Base-by-base conservation (phyloP, 106 monocot species). In the Apostasia ramifera region DNA sequence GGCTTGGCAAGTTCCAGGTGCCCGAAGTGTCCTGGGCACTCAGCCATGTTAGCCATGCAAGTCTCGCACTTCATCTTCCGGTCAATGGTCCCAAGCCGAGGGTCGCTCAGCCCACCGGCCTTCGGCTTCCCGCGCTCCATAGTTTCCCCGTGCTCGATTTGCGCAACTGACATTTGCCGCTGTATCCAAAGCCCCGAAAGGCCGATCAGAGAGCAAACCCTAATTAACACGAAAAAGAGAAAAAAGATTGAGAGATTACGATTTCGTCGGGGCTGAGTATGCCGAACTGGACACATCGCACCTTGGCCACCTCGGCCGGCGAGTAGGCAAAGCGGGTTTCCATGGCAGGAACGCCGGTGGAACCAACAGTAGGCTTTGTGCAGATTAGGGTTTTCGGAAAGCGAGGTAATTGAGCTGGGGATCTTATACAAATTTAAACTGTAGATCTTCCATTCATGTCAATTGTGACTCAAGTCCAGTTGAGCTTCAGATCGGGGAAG, bases 1-100 rank as follows among this genome's bases (percentile, higher is more conserved):
- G 95, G 95, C 72, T 92, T 97, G n/a, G 92, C 95, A 13, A 97
- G 95, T 81, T 97, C 95, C 8, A 97, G 84, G 75, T 97, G 95
- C 1, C 95, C 95, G 40, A 97, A 97, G 79, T 97, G 95, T 3
- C 95, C 95, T 0, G 95, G 84, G 70, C 95, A 97, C 84, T 97
- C 95, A 0, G 95, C 95, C 95, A 97, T 97, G 76, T 81, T 86
- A 2, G 95, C 92, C 74, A 78, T 87, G 73, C 95, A 97, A 62
- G 95, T 97, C 79, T 97, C 95, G 54, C 95, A 97, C 89, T 97
- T 97, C 71, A 92, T 76, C 80, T 97, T 97, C 70, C 89, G 76
- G 67, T 97, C 95, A 13, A 89, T 97, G n/a, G 95, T 97, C 45
- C 95, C 95, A 12, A 97, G 82, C 64, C 82, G 72, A 6, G 91